Percentiles rank a stretch among this genome's conserved stretches.
Evolutionary conservation across 2,329 filamentous ascomycete genomes (phyloP).

Genomic region (Westerdykella aurantiaca): DNA sequence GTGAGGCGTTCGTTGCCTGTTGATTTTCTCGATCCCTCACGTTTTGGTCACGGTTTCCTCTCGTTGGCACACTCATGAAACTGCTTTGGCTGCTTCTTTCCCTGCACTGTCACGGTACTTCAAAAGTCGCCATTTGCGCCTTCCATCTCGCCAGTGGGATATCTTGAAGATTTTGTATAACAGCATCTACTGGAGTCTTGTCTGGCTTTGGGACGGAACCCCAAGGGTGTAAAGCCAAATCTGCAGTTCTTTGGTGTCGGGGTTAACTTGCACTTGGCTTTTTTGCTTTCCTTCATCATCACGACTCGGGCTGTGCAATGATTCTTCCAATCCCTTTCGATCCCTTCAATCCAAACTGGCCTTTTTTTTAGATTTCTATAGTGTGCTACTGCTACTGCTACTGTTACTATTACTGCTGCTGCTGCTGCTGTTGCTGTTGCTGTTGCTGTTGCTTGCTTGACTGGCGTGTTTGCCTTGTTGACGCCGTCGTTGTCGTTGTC

Average conservation of each 20-base stretch:
- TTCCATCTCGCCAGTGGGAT: constrained; percentile 28
- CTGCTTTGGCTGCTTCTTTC: constrained; percentile 33
- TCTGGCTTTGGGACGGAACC: constrained; percentile 24
- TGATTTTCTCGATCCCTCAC: constrained; percentile 30
- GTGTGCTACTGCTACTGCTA: constrained; percentile 19
- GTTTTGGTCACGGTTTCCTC: constrained; percentile 29
- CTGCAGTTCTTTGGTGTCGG: no score
- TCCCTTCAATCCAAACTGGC: constrained; percentile 7
- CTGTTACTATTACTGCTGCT: constrained; percentile 17
- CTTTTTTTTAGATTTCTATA: constrained; percentile 33
- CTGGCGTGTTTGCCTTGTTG: constrained; percentile 21
- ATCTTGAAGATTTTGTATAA: constrained; percentile 33
- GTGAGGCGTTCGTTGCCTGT: constrained; percentile 19
- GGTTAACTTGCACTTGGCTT: no score
- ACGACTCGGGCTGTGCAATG: constrained; percentile 24
- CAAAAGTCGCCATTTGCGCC: constrained; percentile 37
- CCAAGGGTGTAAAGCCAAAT: constrained; percentile 22
- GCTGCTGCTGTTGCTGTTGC: constrained; percentile 19
- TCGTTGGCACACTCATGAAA: constrained; percentile 36
- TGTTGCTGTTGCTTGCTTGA: constrained; percentile 11
- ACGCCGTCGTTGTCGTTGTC: constrained; percentile 16
- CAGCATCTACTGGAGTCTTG: constrained; percentile 9
- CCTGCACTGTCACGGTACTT: constrained; percentile 31
- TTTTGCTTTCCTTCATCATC: no score
- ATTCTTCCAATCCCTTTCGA: constrained; percentile 9